phyloP scores from a whole-genome alignment of 1,284 basidiomycete genomes.

The Hemileia vastatrix region DNA sequence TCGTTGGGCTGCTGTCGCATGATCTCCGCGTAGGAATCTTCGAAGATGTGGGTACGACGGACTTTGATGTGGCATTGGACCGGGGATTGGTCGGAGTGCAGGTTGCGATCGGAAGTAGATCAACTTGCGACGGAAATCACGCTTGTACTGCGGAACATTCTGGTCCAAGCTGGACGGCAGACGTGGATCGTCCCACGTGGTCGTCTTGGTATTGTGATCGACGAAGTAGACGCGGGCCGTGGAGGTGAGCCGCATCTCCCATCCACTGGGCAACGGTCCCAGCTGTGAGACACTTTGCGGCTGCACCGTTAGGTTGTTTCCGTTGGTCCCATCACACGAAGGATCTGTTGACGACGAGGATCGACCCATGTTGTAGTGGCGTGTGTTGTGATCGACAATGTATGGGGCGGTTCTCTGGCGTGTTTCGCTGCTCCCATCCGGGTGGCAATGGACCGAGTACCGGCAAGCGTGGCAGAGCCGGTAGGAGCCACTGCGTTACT shows the following conservation, averaged over 20 bases:
- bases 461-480: constrained; percentile 60
- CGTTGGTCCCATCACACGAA: constrained; percentile 72
- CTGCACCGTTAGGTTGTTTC: constrained; percentile 64
- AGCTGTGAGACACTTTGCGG: constrained; percentile 78
- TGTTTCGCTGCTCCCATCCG: constrained; percentile 98
- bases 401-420: constrained; percentile 96
- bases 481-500: constrained; percentile 45
- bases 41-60: constrained; percentile 79
- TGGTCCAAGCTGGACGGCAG: constrained; percentile 72
- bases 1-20: constrained; percentile 92
- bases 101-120: constrained; percentile 98
- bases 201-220: constrained; percentile 89
- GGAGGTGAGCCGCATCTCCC: constrained; percentile 92
- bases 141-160: constrained; percentile 97
- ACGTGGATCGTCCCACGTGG: constrained; percentile 87
- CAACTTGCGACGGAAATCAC: constrained; percentile 93
- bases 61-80: constrained; percentile 97
- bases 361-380: constrained; percentile 98
- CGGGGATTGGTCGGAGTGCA: constrained; percentile 64
- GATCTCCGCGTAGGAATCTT: constrained; percentile 89
- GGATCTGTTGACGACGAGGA: constrained; percentile 74
- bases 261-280: constrained; percentile 86
- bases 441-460: constrained; percentile 73
- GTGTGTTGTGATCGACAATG: constrained; percentile 86
- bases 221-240: constrained; percentile 92